Evolutionary conservation across 495 filamentous ascomycete species (phyloP).

Genomic region (Aspergillus egyptiacus): DNA sequence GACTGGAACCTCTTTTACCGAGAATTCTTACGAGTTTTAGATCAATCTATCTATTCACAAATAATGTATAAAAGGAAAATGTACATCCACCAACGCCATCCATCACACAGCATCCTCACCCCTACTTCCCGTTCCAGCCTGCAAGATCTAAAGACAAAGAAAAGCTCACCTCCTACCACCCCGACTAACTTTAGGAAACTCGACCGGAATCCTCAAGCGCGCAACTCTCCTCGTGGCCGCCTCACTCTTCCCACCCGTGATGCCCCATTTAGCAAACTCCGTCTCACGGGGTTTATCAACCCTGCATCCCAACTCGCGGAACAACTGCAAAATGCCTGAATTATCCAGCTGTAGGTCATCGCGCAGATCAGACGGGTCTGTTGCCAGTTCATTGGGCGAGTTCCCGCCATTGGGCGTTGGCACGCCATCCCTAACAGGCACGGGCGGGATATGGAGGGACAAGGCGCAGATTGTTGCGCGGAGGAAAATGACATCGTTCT

Average conservation of each 20-base stretch:
- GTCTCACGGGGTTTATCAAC: constrained; percentile 38
- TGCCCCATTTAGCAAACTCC: constrained; percentile 37
- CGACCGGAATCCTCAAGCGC: constrained; percentile 67
- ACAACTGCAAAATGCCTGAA: constrained; percentile 55
- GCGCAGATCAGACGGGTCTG: constrained; percentile 68
- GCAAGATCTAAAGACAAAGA: too few relatives aligned
- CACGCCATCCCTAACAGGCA: constrained; percentile 37
- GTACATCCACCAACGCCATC: too few relatives aligned
- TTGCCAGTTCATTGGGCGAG: constrained; percentile 69
- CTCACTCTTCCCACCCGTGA: constrained; percentile 52
- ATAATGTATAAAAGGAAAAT: too few relatives aligned
- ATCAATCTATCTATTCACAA: too few relatives aligned
- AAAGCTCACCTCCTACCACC: constrained; percentile 16
- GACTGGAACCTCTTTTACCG: too few relatives aligned
- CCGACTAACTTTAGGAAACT: constrained; percentile 65
- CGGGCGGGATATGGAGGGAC: constrained; percentile 47
- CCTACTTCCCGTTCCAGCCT: too few relatives aligned
- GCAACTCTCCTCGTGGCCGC: constrained; percentile 57
- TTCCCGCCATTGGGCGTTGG: constrained; percentile 41
- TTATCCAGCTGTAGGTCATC: constrained; percentile 74
- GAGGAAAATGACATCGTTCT: constrained; percentile 57
- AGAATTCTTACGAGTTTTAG: too few relatives aligned
- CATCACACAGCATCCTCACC: too few relatives aligned
- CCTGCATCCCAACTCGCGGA: constrained; percentile 73
- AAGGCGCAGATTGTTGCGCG: constrained; percentile 64